Evolutionary conservation across 163 green algal species (phyloP).

Genomic region (Chloromonas sp.): DNA sequence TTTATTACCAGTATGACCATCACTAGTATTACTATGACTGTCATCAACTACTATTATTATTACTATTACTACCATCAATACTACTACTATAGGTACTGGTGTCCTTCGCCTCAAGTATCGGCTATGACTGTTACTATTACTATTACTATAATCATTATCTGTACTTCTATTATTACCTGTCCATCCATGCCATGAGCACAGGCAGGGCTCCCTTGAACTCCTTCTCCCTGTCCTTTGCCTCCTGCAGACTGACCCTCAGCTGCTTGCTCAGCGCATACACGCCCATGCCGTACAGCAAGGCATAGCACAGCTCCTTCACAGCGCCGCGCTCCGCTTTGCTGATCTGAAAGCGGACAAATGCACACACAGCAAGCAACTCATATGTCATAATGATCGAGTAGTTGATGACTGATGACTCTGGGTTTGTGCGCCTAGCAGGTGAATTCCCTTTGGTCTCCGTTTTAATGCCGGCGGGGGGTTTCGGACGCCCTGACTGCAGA

Average conservation of each 20-base stretch:
- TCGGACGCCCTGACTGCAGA: not conserved
- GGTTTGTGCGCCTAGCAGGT: too few relatives aligned
- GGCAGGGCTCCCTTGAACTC: slow-evolving; percentile 33
- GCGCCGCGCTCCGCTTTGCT: slow-evolving; percentile 39
- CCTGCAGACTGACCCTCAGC: slow-evolving; percentile 32
- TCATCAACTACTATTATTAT: not conserved
- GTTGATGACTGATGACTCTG: not conserved
- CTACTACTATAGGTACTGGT: not conserved
- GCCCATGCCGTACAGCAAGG: slow-evolving; percentile 85
- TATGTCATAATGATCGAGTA: not conserved
- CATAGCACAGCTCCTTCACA: slow-evolving; percentile 77
- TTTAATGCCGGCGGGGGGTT: not conserved
- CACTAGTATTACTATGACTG: not conserved
- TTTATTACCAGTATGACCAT: not conserved
- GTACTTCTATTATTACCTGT: slow-evolving; percentile 4
- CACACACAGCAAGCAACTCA: not conserved
- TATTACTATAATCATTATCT: not conserved
- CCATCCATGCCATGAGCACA: slow-evolving; percentile 14
- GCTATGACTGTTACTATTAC: not conserved
- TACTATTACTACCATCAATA: not conserved
- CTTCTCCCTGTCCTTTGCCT: slow-evolving; percentile 31
- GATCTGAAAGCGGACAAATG: slow-evolving; percentile 32
- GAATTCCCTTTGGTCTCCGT: not conserved
- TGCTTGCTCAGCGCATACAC: slow-evolving; percentile 42
- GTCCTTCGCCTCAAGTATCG: not conserved